Percentiles rank a stretch among this genome's conserved stretches.
These are phyloP conservation scores for Antonospora locustae DNA, from an alignment of 371 early-diverging fungal species.

Conservation along the genomic window DNA sequence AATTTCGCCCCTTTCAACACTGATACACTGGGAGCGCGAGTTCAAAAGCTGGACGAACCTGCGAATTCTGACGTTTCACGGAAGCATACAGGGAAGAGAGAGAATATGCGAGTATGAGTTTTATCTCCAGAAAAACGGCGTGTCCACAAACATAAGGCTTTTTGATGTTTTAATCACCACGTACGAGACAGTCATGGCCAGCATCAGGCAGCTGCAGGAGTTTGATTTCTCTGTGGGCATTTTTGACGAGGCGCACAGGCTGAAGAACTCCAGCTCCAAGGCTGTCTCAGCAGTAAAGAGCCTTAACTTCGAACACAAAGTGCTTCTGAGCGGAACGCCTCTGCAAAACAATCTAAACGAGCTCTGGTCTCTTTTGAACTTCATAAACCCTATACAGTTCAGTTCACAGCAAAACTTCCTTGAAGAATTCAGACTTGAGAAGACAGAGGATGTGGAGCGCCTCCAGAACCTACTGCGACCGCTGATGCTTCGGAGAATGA, in stretches of 20 bases:
- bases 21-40: slow-evolving; percentile 88
- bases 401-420: slow-evolving; percentile 75
- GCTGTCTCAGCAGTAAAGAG: slow-evolving; percentile 73
- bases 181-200: slow-evolving; percentile 81
- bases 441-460: slow-evolving; percentile 52
- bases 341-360: slow-evolving; percentile 93
- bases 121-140: slow-evolving; percentile 58
- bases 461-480: slow-evolving; percentile 64
- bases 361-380: slow-evolving; percentile 92
- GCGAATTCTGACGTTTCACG: slow-evolving; percentile 74
- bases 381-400: slow-evolving; percentile 83
- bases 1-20: slow-evolving; percentile 86
- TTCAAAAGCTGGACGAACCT: slow-evolving; percentile 77
- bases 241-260: slow-evolving; percentile 95
- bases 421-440: slow-evolving; percentile 55
- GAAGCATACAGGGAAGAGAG: slow-evolving; percentile 67
- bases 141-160: slow-evolving; percentile 62
- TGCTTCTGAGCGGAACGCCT: slow-evolving; percentile 94
- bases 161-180: slow-evolving; percentile 89
- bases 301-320: slow-evolving; percentile 68
- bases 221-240: slow-evolving; percentile 78
- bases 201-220: slow-evolving; percentile 67
- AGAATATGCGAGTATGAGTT: slow-evolving; percentile 62
- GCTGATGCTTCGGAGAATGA: slow-evolving; percentile 85
- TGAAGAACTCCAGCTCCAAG: slow-evolving; percentile 90